Evolutionary conservation across 164 flowering plant species (phyloP).

Genomic region (Euptelea pleiosperma): DNA sequence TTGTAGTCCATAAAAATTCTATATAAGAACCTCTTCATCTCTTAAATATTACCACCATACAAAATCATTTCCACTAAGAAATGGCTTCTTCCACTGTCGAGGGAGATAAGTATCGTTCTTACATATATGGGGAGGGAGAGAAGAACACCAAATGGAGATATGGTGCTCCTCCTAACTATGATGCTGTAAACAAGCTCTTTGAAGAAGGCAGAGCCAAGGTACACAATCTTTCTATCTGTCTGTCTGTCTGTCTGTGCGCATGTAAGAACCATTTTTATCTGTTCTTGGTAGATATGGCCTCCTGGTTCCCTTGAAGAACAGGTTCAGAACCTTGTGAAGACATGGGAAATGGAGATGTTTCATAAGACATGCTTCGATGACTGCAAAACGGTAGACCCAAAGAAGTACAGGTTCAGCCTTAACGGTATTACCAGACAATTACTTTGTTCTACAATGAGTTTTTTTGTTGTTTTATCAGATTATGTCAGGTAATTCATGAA

Average conservation of each 20-base stretch:
- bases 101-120: conserved; percentile 42
- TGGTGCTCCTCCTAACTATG: conserved; percentile 47
- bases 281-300: conserved; percentile 78
- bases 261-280: too few relatives aligned
- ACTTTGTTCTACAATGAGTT: too few relatives aligned
- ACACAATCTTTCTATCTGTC: conserved; percentile 2
- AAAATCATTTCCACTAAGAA: too few relatives aligned
- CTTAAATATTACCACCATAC: too few relatives aligned
- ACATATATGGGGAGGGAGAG: conserved; percentile 29
- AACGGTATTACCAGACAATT: too few relatives aligned
- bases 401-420: conserved; percentile 32
- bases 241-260: too few relatives aligned
- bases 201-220: conserved; percentile 53
- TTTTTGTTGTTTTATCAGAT: too few relatives aligned
- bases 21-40: too few relatives aligned
- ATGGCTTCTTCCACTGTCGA: conserved; percentile 19
- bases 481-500: too few relatives aligned
- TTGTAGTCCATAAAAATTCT: too few relatives aligned
- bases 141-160: conserved; percentile 37
- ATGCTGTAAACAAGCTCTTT: conserved; percentile 42
- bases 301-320: conserved; percentile 59
- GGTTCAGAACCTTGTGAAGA: conserved; percentile 65
- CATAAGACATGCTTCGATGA: conserved; percentile 40
- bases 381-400: conserved; percentile 36
- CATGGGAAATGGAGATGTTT: conserved; percentile 73